Percentiles rank a stretch among this genome's conserved stretches.
Evolutionary conservation across 306 rosid genomes (phyloP).

Genomic region (Phaseolus lunatus): DNA sequence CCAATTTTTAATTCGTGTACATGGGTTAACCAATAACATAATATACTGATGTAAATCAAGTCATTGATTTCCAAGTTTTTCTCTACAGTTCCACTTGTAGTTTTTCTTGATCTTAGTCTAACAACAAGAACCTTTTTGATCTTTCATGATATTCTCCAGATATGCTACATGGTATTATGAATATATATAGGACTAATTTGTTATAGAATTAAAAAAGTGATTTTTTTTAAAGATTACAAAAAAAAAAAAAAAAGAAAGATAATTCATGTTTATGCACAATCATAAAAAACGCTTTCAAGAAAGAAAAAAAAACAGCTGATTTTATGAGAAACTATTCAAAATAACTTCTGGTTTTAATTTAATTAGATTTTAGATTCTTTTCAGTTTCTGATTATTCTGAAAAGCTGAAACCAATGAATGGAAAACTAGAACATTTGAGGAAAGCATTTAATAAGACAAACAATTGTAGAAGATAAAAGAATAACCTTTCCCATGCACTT

Average conservation of each 20-base stretch:
- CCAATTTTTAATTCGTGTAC: not conserved
- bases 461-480: slow-evolving; percentile 18
- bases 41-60: not conserved
- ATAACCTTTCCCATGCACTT: slow-evolving; percentile 99
- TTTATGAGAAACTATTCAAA: no score
- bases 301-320: no score
- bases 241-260: no score
- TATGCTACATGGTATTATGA: not conserved
- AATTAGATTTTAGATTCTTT: no score
- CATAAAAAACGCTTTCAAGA: no score
- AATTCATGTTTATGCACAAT: no score
- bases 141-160: not conserved
- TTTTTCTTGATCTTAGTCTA: not conserved
- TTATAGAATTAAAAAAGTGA: no score
- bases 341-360: no score
- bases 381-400: not conserved
- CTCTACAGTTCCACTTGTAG: not conserved
- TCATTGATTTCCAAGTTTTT: not conserved
- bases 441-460: not conserved
- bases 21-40: not conserved
- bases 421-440: not conserved
- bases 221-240: no score
- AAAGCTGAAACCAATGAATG: not conserved
- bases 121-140: not conserved
- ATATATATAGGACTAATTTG: not conserved